A percentile compares a stretch with the other conserved stretches of the same genome.
Evolutionary conservation across 352 stramenopile genomes (phyloP).

Genomic region (Pythium rhizo-oryzae): DNA sequence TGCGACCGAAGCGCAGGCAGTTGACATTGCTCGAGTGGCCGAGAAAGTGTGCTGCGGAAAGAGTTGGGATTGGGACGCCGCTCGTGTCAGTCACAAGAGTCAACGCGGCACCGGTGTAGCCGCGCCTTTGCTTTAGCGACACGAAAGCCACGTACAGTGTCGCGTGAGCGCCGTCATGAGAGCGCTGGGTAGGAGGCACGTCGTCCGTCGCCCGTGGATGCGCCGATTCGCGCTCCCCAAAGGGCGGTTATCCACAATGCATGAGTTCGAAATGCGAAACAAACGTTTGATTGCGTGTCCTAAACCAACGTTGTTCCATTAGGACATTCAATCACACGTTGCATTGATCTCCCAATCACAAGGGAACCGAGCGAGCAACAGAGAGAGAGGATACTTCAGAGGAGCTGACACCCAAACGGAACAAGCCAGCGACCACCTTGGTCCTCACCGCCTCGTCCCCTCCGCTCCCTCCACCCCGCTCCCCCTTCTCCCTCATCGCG

Average conservation of each 20-base stretch:
- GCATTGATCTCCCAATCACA: constrained; percentile 13
- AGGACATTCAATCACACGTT: constrained; percentile 14
- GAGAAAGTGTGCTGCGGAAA: constrained; percentile 67
- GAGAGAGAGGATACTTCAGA: constrained; percentile 13
- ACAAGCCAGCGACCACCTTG: background rate
- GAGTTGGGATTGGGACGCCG: background rate
- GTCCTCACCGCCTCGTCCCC: background rate
- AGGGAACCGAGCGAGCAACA: background rate
- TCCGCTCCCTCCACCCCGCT: background rate
- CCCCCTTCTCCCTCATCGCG: background rate
- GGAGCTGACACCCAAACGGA: constrained; percentile 2
- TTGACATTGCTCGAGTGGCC: constrained; percentile 84
- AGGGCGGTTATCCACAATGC: constrained; percentile 12
- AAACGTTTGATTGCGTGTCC: constrained; percentile 22
- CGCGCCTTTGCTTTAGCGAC: background rate
- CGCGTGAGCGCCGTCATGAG: constrained; percentile 45
- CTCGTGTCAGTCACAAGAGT: background rate
- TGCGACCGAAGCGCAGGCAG: constrained; percentile 78
- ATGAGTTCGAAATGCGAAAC: constrained; percentile 13
- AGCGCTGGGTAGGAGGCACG: background rate
- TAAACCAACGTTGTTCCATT: constrained; percentile 25
- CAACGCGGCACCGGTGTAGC: background rate
- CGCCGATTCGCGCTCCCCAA: constrained; percentile 20
- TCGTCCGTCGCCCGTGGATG: background rate
- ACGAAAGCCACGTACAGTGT: constrained; percentile 46